Evolutionary conservation across 768 basidiomycete species (phyloP), one percentile per base, ranked within the genome.

Genomic region (Mycena kentingensis): DNA sequence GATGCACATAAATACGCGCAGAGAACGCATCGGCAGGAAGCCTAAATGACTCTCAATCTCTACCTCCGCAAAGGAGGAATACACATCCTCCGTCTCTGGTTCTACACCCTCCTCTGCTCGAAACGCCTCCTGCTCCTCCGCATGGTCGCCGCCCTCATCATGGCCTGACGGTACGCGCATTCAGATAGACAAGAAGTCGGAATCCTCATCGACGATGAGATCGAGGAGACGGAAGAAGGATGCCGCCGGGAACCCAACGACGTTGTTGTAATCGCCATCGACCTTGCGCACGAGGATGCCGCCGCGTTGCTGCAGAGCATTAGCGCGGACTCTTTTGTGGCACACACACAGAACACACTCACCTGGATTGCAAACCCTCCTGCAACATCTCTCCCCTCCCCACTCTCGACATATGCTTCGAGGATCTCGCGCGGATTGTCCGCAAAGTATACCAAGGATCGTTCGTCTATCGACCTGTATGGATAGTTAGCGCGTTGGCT

Each of bases 341-440:
- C 24, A 21, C 18, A 36, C 36, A 28, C 15, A 16, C 39, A 25
- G 8, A 19, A 22, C 22, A 37, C 18, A 62, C 75, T 41, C 57
- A 92, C 93, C 77, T 98, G 96, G 34, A 93, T 84, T 2, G 93
- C 93, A 66, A 98, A 98, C 0, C 96, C 96, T 3, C 96, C 96
- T 0, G 96, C 95, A 18, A 93, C 80, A 63, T 93, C 88, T 35
- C 85, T 65, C 0, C 94, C 94, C 71, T 97, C 94, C 5, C 85
- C 89, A 48, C 79, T 87, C 29, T 92, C 84, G 18, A 84, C 91
- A 60, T 98, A 98, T 8, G 92, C 88, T 55, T 87, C 63, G 8
- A 94, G 67, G 19, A 90, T 52, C 13, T 81, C 71, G 31, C 63
- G 56, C 0, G 84, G 71, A 63, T 77, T 87, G 55, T 91, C 85